Conservation (phyloP, 2,329 filamentous ascomycete genomes). For the Daldinia sp. region DNA sequence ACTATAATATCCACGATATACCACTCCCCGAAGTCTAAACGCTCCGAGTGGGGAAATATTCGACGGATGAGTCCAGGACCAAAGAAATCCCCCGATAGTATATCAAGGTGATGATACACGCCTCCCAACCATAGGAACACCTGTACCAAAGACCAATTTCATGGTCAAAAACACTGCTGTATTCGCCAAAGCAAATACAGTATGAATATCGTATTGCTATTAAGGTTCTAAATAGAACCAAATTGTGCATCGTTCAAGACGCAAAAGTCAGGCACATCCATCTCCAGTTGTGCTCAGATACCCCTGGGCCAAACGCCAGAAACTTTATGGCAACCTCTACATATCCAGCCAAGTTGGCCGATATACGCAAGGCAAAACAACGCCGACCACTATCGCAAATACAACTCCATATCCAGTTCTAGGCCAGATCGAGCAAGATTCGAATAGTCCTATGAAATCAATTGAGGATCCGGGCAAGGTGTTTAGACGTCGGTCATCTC, state of each 20-base stretch:
- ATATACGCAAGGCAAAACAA: conserved; percentile 42
- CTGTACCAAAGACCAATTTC: conserved; percentile 25
- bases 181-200: conserved; percentile 19
- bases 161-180: conserved; percentile 19
- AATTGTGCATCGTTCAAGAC: conserved; percentile 34
- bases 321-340: conserved; percentile 24
- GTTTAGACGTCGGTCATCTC: conserved; percentile 67
- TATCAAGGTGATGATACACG: conserved; percentile 3
- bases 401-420: conserved; percentile 42
- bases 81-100: conserved; percentile 5
- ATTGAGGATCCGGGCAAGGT: conserved; percentile 26
- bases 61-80: conserved; percentile 13
- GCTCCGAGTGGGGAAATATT: conserved; percentile 1
- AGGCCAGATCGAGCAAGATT: conserved; percentile 45
- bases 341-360: conserved; percentile 47
- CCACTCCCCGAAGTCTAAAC: conserved; percentile 1
- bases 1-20: conserved; percentile 12
- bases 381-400: conserved; percentile 38
- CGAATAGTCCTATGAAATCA: conserved; percentile 34
- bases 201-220: conserved; percentile 25
- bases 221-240: conserved; percentile 24
- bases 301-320: conserved; percentile 25
- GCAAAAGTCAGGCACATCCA: conserved; percentile 33
- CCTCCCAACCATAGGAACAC: neutral
- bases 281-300: conserved; percentile 27